Percentiles rank a stretch among this genome's conserved stretches.
Conservation (phyloP, 176 grass and related monocot genomes). For the Lolium perenne region DNA sequence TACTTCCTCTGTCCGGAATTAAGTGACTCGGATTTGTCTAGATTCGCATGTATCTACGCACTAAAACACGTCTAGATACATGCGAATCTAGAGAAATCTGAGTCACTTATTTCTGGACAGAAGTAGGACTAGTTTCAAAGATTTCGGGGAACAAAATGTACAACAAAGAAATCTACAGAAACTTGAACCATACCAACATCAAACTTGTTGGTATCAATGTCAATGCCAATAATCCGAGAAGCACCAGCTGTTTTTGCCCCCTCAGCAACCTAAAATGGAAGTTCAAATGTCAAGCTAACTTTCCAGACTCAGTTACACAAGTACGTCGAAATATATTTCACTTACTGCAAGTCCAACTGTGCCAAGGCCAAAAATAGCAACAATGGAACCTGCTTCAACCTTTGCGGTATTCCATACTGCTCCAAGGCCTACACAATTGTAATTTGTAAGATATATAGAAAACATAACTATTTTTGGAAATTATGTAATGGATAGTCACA, state of each 20-base stretch:
- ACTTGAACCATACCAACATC: constrained; percentile 65
- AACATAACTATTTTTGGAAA: background rate
- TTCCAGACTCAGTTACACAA: constrained; percentile 21
- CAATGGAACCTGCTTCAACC: constrained; percentile 81
- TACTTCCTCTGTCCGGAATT: background rate
- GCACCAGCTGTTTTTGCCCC: constrained; percentile 90
- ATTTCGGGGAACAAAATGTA: background rate
- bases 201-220: constrained; percentile 94
- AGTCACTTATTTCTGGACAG: too few relatives aligned
- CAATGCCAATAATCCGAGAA: constrained; percentile 93
- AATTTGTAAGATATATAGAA: constrained; percentile 32
- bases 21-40: too few relatives aligned
- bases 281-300: background rate
- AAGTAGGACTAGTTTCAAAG: background rate
- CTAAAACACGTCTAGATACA: too few relatives aligned
- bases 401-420: constrained; percentile 99
- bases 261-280: constrained; percentile 77
- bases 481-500: background rate
- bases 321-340: constrained; percentile 1
- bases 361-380: constrained; percentile 98
- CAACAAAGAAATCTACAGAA: background rate
- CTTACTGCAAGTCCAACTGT: constrained; percentile 97
- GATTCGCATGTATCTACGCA: too few relatives aligned
- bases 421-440: constrained; percentile 77
- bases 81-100: too few relatives aligned